Percentiles rank a stretch among this genome's conserved stretches.
phyloP scores from a whole-genome alignment of 1,284 basidiomycete species.

The Irpex rosettiformis region DNA sequence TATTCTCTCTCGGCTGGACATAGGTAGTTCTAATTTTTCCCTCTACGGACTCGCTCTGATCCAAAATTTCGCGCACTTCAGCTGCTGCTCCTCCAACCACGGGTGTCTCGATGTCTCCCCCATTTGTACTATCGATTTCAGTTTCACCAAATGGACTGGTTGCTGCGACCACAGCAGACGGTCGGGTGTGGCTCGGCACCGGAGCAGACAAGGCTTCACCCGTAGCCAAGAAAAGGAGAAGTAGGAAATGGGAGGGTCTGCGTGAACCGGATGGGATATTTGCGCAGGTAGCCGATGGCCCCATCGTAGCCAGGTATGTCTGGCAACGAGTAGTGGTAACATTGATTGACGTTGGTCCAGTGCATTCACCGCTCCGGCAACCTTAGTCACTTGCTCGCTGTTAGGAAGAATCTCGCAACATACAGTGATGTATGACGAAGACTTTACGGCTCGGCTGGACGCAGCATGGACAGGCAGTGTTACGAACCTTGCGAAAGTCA shows the following conservation, averaged over 20 bases:
- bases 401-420: constrained; percentile 53
- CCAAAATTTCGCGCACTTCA: constrained; percentile 18
- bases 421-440: constrained; percentile 33
- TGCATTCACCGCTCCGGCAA: constrained; percentile 40
- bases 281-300: constrained; percentile 60
- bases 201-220: constrained; percentile 54
- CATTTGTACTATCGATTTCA: constrained; percentile 62
- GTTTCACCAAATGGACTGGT: constrained; percentile 55
- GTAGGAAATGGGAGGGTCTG: constrained; percentile 71
- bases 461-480: constrained; percentile 44
- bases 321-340: constrained; percentile 4
- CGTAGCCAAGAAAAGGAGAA: constrained; percentile 46
- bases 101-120: constrained; percentile 61
- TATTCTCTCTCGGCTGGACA: constrained; percentile 52
- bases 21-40: constrained; percentile 37
- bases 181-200: constrained; percentile 62
- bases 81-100: constrained; percentile 38
- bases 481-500: constrained; percentile 52
- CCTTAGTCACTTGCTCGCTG: constrained; percentile 54
- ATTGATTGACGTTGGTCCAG: constrained; percentile 33
- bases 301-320: constrained; percentile 62
- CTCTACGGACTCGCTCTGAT: not conserved
- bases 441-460: constrained; percentile 31
- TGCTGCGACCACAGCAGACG: constrained; percentile 73
- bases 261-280: constrained; percentile 41